Evolutionary conservation across 805 yeast species (phyloP), one percentile per base, ranked within the genome.

Genomic region (Metschnikowia lachancei): DNA sequence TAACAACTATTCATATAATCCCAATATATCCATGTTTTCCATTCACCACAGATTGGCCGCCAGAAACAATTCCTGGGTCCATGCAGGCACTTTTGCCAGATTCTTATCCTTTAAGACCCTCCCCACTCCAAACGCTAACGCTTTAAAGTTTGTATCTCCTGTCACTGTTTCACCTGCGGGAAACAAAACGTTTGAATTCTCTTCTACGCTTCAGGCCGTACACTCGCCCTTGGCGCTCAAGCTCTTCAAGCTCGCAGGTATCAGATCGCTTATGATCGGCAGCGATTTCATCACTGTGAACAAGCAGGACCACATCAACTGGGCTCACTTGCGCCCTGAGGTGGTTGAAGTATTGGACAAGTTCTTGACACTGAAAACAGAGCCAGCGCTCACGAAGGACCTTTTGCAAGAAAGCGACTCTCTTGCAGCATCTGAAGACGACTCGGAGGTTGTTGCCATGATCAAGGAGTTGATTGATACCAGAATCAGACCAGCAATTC

Each of bases 401-500:
- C 62, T 70, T 28, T 62, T 72, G 13, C 69, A 65, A 24, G 66
- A 68, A 37, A 63, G 66, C 12, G 66, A 68, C 42, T 74, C 67
- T 33, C 70, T 75, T 3, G 72, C 71, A 35, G 79, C 76, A 4
- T 64, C 63, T 10, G 95, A 85, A 39, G 65, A 67, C 32, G 76
- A 71, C 50, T 56, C 63, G 26, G 98, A 92, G 66, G 80, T 89
- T 1, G 85, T 89, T 36, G 82, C 87, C 26, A 85, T 91, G 85
- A 89, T 94, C 59, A 87, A 89, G 57, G 98, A 94, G 62, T 75
- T 94, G 46, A 84, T 95, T 46, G 95, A 87, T 50, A 94, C 99
- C 1, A 82, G 97, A 62, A 91, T 94, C 42, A 83, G 97, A 61
- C 99, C 99, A 1, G 97, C 98, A 1, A 90, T 94, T 47, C 96